Evolutionary conservation across 2,329 filamentous ascomycete species (phyloP).

Genomic region (Aaosphaeria arxii): DNA sequence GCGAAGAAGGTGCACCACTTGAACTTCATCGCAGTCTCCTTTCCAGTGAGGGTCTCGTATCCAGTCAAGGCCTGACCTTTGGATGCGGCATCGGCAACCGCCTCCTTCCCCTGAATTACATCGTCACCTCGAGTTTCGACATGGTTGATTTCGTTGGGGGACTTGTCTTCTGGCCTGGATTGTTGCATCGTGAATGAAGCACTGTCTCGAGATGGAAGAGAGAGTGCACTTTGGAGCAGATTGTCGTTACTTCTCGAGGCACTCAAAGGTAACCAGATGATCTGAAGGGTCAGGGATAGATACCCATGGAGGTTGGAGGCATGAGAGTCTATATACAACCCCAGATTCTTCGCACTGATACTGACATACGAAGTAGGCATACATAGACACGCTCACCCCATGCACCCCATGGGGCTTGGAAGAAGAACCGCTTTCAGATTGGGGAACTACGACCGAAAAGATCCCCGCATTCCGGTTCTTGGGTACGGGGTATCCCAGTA

Average conservation of each 20-base stretch:
- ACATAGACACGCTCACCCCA: background rate
- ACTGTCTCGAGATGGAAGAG: background rate
- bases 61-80: slow-evolving; percentile 2
- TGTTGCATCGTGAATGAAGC: background rate
- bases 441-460: background rate
- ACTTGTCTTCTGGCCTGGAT: background rate
- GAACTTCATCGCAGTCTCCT: slow-evolving; percentile 2
- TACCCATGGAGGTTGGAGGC: background rate
- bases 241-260: background rate
- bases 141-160: background rate
- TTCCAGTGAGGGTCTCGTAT: slow-evolving; percentile 1
- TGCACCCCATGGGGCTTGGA: background rate
- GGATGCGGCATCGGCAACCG: slow-evolving; percentile 1
- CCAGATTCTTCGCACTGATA: background rate
- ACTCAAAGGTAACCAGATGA: background rate
- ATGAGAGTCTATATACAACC: background rate
- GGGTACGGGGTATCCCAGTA: background rate
- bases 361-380: background rate
- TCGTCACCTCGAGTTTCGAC: background rate
- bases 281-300: background rate
- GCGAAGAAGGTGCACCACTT: background rate
- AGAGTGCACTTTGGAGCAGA: background rate
- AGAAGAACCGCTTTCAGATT: background rate
- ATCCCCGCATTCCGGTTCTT: background rate
- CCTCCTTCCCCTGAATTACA: background rate